Conservation (phyloP, 106 monocot species). For the Hemerocallis citrina region DNA sequence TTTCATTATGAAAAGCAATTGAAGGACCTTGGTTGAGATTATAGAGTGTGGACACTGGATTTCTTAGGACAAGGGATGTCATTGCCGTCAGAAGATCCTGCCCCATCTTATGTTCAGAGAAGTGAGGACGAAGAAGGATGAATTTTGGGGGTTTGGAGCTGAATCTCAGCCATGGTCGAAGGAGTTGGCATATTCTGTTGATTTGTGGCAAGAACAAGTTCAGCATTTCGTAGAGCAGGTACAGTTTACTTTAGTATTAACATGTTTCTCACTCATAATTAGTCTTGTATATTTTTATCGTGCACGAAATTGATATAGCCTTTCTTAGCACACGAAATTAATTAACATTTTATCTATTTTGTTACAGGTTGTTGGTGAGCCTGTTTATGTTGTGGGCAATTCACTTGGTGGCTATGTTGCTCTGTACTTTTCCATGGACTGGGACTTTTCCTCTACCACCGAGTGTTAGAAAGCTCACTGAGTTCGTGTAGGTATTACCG, state of each 20-base stretch:
- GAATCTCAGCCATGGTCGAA: conserved; percentile 79
- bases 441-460: conserved; percentile 86
- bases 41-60: conserved; percentile 91
- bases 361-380: conserved; percentile 79
- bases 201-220: conserved; percentile 90
- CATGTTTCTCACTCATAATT: too few relatives aligned
- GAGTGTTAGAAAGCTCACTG: conserved; percentile 46
- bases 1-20: conserved; percentile 96
- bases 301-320: too few relatives aligned
- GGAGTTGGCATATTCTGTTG: conserved; percentile 75
- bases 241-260: conserved; percentile 9
- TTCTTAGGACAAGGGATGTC: conserved; percentile 93
- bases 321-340: too few relatives aligned
- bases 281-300: too few relatives aligned
- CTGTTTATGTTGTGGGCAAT: conserved; percentile 90
- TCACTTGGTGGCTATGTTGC: conserved; percentile 93
- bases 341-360: too few relatives aligned
- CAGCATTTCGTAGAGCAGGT: conserved; percentile 86
- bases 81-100: conserved; percentile 72
- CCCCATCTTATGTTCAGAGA: conserved; percentile 17
- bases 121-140: not conserved
- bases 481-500: conserved; percentile 72
- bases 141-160: conserved; percentile 82
- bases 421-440: conserved; percentile 78
- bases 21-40: conserved; percentile 80